Evolutionary conservation across 148 eudicot genomes (phyloP).

Genomic region (Nepenthes gracilis): DNA sequence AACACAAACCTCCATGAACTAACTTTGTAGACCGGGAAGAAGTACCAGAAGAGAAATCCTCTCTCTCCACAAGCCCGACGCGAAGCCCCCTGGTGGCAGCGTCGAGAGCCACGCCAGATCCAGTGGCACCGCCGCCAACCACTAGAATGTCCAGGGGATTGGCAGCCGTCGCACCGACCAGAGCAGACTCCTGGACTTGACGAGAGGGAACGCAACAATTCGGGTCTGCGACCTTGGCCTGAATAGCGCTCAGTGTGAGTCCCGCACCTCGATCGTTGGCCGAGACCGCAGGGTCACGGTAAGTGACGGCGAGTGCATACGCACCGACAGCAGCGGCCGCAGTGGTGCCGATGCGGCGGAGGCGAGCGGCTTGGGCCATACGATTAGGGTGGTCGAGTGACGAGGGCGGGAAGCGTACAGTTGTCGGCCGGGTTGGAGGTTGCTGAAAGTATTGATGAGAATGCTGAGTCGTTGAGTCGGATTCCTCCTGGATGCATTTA

Average conservation of each 20-base stretch:
- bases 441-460: background rate
- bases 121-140: constrained; percentile 89
- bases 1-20: constrained; percentile 75
- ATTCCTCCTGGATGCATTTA: too few relatives aligned
- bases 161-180: constrained; percentile 33
- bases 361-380: constrained; percentile 40
- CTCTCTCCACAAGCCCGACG: constrained; percentile 86
- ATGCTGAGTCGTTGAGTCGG: too few relatives aligned
- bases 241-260: constrained; percentile 23
- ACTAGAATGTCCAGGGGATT: constrained; percentile 76
- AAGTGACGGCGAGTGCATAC: constrained; percentile 13
- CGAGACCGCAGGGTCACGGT: constrained; percentile 26
- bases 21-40: constrained; percentile 90
- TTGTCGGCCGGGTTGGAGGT: background rate
- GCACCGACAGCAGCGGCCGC: constrained; percentile 29
- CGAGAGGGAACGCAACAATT: constrained; percentile 50
- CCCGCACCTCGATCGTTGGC: constrained; percentile 26
- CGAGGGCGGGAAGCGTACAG: background rate
- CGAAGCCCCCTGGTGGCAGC: constrained; percentile 80
- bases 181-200: constrained; percentile 31
- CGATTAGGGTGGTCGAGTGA: background rate
- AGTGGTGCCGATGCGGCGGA: constrained; percentile 35
- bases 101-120: constrained; percentile 83
- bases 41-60: constrained; percentile 89
- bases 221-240: constrained; percentile 42